These are phyloP conservation scores for Diplodia seriata DNA, from an alignment of 2,329 filamentous ascomycete genomes.

Conservation along the genomic window DNA sequence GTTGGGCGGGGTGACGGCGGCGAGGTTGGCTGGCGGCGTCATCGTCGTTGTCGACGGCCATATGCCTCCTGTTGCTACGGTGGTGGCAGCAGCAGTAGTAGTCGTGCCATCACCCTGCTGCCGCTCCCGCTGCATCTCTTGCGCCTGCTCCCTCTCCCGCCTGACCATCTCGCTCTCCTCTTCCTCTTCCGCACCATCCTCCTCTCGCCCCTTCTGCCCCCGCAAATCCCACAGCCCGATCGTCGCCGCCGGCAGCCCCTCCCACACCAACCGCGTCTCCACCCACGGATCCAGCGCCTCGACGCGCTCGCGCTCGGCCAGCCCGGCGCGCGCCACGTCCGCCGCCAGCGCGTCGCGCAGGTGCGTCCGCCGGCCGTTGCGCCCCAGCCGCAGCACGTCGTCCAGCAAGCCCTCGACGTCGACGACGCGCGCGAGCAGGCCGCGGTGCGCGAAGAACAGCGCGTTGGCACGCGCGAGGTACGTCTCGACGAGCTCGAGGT, in stretches of 20 bases:
- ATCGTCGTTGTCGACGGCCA: background rate
- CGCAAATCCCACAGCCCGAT: slow-evolving; percentile 32
- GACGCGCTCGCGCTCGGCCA: slow-evolving; percentile 37
- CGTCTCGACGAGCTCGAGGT: slow-evolving; percentile 36
- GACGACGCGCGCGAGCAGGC: slow-evolving; percentile 40
- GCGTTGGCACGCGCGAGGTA: slow-evolving; percentile 43
- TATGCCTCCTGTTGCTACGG: background rate
- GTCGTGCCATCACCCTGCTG: slow-evolving; percentile 36
- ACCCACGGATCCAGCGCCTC: slow-evolving; percentile 43
- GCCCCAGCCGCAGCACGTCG: slow-evolving; percentile 36
- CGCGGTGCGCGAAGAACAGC: slow-evolving; percentile 45
- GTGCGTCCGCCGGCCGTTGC: slow-evolving; percentile 38
- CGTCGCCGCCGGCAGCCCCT: slow-evolving; percentile 37
- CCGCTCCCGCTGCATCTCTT: slow-evolving; percentile 32
- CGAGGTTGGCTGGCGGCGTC: background rate
- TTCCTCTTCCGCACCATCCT: background rate
- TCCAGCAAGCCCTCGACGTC: slow-evolving; percentile 39
- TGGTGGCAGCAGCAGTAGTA: background rate
- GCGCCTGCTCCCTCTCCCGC: slow-evolving; percentile 20
- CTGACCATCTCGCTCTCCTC: no score
- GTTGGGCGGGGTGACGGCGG: background rate
- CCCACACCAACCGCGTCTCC: slow-evolving; percentile 38
- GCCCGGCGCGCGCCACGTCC: slow-evolving; percentile 34
- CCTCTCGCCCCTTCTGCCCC: background rate
- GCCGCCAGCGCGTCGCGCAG: slow-evolving; percentile 20